Conservation (phyloP, 495 filamentous ascomycete genomes). For the Aspergillus leporis region DNA sequence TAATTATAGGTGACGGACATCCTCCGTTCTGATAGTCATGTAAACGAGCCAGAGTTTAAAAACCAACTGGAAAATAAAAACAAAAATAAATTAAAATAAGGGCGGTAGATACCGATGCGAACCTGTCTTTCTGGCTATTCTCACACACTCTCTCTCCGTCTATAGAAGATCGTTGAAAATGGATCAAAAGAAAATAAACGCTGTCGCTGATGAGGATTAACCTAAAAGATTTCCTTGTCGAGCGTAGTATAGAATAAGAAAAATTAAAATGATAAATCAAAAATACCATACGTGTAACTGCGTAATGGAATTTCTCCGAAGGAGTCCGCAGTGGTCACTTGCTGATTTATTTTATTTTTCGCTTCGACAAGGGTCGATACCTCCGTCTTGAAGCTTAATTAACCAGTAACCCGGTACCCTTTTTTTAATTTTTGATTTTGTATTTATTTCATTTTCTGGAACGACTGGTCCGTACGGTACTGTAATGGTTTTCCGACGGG, state of each 20-base stretch:
- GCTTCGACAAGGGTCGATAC: slow-evolving; percentile 27
- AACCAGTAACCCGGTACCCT: slow-evolving; percentile 22
- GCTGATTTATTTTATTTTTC: slow-evolving; percentile 7
- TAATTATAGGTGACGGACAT: slow-evolving; percentile 12
- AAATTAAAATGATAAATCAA: background rate
- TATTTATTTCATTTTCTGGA: slow-evolving; percentile 2
- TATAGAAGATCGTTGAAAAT: too few relatives aligned
- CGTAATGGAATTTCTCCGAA: slow-evolving; percentile 17
- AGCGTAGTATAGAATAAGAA: background rate
- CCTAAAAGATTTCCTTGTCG: background rate
- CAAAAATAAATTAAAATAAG: slow-evolving; percentile 7
- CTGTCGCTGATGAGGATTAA: slow-evolving; percentile 2
- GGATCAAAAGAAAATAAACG: background rate
- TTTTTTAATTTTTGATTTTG: slow-evolving; percentile 11
- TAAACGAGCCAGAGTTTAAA: background rate
- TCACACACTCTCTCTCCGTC: too few relatives aligned
- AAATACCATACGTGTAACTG: slow-evolving; percentile 3
- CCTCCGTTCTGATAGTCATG: slow-evolving; percentile 5
- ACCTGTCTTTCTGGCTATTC: slow-evolving; percentile 11
- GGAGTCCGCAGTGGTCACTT: slow-evolving; percentile 19
- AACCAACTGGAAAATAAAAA: background rate
- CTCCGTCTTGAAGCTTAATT: slow-evolving; percentile 49
- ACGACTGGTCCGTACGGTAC: background rate
- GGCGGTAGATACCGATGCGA: slow-evolving; percentile 13
- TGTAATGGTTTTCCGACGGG: background rate